Base-by-base conservation (phyloP, 2,329 filamentous ascomycete species). In the Endoconidiophora polonica region DNA sequence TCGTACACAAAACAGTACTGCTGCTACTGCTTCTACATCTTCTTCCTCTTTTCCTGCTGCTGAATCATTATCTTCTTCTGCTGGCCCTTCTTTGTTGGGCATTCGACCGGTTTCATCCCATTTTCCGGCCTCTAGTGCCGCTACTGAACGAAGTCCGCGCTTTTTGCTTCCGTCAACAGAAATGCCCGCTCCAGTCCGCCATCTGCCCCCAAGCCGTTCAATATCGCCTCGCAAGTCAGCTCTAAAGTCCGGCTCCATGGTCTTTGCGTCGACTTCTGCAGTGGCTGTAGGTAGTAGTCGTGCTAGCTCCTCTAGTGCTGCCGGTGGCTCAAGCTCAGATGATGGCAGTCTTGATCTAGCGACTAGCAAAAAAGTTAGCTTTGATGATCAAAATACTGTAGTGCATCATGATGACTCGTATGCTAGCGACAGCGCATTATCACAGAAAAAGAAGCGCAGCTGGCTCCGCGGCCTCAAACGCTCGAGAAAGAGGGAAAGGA, bases 221-320 rank as follows among this genome's bases (percentile, higher is more conserved):
- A 67, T 83, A 9, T 87, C 83, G 0, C 84, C 84, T 7, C 77
- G 78, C 43, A 90, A 90, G 61, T 86, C 83, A 1, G 83, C 83
- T 1, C 59, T 88, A 55, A 88, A 88, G 60, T 33, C 29, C 7
- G 70, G 78, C 10, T 57, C 59, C n/a, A 26, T 39, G 18, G 33
- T 10, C 44, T 29, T n/a, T 36, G 24, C 43, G 2, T n/a, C 41
- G 14, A 24, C 41, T 36, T 23, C 43, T 29, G 24, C 12, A 16
- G 22, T 29, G 16, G n/a, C 23, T 4, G 43, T 20, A 10, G 24
- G 12, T 33, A 23, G 14, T 29, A 29, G 22, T 4, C 16, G 23
- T 33, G 10, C 6, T 16, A 5, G 18, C 6, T 46, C 26, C 18
- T 16, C 12, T 7, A 39, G 16, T 39, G 16, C 24, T 38, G 37